Base-by-base conservation (phyloP, 2,329 filamentous ascomycete genomes). In the Endothia cerciana region DNA sequence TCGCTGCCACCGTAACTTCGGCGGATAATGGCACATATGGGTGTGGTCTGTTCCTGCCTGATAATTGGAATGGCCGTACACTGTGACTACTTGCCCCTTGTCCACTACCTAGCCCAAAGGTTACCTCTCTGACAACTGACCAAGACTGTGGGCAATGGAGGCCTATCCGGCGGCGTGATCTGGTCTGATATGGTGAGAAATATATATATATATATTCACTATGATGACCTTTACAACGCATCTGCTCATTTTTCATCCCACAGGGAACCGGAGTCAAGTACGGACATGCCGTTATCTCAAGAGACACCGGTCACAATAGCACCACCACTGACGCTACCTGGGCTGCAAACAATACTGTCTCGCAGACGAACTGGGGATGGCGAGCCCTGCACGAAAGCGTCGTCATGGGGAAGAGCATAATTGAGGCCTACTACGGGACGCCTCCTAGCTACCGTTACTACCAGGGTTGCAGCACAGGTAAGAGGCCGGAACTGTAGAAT, bases 401-500 rank as follows among this genome's bases (percentile, higher is more conserved):
- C 0, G 76, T 79, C 0, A 68, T 81, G 6, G 83, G 80, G 13
- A 87, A 85, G 70, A 65, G 78, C 22, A 74, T 87, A 25, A 77
- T 79, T 1, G 70, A 80, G 17, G 71, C 73, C 0, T 86, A 84
- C 72, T 88, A 88, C 70, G 74, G 74, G 1, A 61, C 77, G 17
- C 3, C 51, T 56, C 49, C 49, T 4, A 30, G 25, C 25, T 56
- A 56, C 6, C 68, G 63, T 3, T 89, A 88, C 73, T 88, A 83
- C 68, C 71, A 82, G 2, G 87, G 87, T 4, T 88, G 86, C 70
- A 87, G 84, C 0, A 83, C 84, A 0, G 51, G 45, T 45, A 45
- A 45, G 41, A 45, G 6, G 19, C 17, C 8, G 41, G 7, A n/a
- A 7, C 15, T 5, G 15, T 41, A 17, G 15, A 41, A 17, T 17